Conservation (phyloP, 2,329 filamentous ascomycete species). For the Fusarium sp. region DNA sequence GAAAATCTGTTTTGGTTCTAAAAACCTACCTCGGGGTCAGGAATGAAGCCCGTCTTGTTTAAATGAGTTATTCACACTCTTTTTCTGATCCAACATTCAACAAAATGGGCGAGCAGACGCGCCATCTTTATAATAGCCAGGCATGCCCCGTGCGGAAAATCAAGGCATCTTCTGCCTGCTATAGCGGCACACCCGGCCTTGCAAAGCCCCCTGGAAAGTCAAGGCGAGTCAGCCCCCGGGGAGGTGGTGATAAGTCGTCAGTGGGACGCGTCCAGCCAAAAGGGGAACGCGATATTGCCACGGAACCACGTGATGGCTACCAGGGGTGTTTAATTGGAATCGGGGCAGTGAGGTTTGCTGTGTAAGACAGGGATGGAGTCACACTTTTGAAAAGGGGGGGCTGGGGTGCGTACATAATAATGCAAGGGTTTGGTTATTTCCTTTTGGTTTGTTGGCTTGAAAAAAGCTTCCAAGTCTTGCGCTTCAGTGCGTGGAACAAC, state of each 20-base stretch:
- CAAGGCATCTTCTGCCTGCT: constrained; percentile 36
- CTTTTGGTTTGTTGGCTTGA: background rate
- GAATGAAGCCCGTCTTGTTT: constrained; percentile 28
- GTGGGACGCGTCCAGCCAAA: constrained; percentile 30
- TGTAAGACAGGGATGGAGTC: constrained; percentile 18
- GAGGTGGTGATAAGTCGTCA: constrained; percentile 38
- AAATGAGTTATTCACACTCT: constrained; percentile 23
- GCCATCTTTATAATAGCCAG: constrained; percentile 45
- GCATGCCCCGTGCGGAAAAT: constrained; percentile 39
- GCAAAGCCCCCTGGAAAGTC: constrained; percentile 17
- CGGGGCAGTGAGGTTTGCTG: background rate
- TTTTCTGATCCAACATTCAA: constrained; percentile 29
- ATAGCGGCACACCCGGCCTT: constrained; percentile 34
- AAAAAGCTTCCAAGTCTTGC: background rate
- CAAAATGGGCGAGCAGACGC: constrained; percentile 13
- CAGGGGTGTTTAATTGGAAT: constrained; percentile 18
- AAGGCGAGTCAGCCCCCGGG: constrained; percentile 38
- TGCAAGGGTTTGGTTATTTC: constrained; percentile 20
- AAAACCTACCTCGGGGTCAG: constrained; percentile 50
- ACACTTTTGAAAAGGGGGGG: constrained; percentile 28
- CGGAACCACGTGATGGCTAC: constrained; percentile 33
- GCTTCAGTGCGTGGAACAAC: constrained; percentile 3
- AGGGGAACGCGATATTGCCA: constrained; percentile 12
- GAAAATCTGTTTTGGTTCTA: constrained; percentile 22
- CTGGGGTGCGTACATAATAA: background rate